Evolutionary conservation across 148 eudicot species (phyloP).

Genomic region (Rhododendron vialii): DNA sequence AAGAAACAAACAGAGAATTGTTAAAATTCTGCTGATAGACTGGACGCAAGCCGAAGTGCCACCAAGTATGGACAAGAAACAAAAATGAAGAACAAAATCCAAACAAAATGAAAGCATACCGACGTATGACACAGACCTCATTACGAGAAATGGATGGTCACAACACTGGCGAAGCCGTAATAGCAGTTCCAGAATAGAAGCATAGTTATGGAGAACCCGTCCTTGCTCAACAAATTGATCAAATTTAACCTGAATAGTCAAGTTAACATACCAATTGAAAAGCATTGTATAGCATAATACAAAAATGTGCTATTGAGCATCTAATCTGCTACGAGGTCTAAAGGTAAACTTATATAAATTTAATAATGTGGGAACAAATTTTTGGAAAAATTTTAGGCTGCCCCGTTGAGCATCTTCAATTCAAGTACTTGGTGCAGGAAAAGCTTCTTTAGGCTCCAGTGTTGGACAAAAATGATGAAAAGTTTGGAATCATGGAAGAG

Average conservation of each 20-base stretch:
- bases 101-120: not conserved
- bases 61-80: not conserved
- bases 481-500: not conserved
- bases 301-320: not conserved
- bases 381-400: not conserved
- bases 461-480: not conserved
- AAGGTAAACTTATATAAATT: not conserved
- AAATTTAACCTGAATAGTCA: conserved; percentile 73
- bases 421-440: not conserved
- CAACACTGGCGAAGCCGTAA: conserved; percentile 97
- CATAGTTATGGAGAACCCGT: conserved; percentile 89
- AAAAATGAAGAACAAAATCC: not conserved
- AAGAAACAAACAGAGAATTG: not conserved
- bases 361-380: not conserved
- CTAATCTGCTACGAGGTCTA: not conserved
- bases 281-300: not conserved
- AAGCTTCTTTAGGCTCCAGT: not conserved
- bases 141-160: conserved; percentile 97
- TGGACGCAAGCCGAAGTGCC: not conserved
- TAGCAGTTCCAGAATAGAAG: conserved; percentile 89
- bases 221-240: conserved; percentile 98
- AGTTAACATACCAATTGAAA: conserved; percentile 3
- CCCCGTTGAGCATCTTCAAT: not conserved
- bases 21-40: not conserved
- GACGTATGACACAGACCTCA: conserved; percentile 56